These are phyloP conservation scores for Peterozyma xylosa DNA, from an alignment of 805 yeast genomes.

Conservation along the genomic window DNA sequence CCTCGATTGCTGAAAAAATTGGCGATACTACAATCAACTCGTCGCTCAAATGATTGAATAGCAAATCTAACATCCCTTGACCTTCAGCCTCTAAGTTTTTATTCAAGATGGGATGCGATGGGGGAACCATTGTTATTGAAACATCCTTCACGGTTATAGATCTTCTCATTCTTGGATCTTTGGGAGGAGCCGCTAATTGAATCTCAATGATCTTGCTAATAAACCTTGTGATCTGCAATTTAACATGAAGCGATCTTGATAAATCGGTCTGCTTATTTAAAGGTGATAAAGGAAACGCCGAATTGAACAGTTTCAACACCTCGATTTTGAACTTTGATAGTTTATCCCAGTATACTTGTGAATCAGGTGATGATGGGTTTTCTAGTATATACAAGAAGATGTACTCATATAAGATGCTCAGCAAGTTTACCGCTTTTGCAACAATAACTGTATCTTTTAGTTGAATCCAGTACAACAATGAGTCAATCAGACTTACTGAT, in stretches of 20 bases:
- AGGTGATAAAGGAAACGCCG: slow-evolving; percentile 44
- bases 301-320: slow-evolving; percentile 55
- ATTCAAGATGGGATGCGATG: slow-evolving; percentile 59
- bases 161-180: slow-evolving; percentile 15
- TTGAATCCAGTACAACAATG: slow-evolving; percentile 21
- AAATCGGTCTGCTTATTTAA: slow-evolving; percentile 42
- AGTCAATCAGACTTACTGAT: slow-evolving; percentile 13
- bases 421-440: slow-evolving; percentile 24
- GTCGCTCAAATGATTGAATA: slow-evolving; percentile 48
- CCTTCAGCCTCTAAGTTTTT: slow-evolving; percentile 63
- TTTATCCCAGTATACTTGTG: slow-evolving; percentile 42
- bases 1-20: slow-evolving; percentile 58
- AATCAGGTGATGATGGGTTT: slow-evolving; percentile 30
- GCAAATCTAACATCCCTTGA: slow-evolving; percentile 54
- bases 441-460: slow-evolving; percentile 25
- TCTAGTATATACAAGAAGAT: slow-evolving; percentile 38
- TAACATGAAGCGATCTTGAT: slow-evolving; percentile 46
- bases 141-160: slow-evolving; percentile 20
- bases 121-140: slow-evolving; percentile 42
- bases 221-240: slow-evolving; percentile 67
- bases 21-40: slow-evolving; percentile 51
- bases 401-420: slow-evolving; percentile 33
- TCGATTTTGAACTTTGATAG: slow-evolving; percentile 47
- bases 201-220: slow-evolving; percentile 50
- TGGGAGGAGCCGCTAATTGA: slow-evolving; percentile 43